Percentiles rank a stretch among this genome's conserved stretches.
Conservation (phyloP, 1,284 basidiomycete species). For the Trametes versicolor region DNA sequence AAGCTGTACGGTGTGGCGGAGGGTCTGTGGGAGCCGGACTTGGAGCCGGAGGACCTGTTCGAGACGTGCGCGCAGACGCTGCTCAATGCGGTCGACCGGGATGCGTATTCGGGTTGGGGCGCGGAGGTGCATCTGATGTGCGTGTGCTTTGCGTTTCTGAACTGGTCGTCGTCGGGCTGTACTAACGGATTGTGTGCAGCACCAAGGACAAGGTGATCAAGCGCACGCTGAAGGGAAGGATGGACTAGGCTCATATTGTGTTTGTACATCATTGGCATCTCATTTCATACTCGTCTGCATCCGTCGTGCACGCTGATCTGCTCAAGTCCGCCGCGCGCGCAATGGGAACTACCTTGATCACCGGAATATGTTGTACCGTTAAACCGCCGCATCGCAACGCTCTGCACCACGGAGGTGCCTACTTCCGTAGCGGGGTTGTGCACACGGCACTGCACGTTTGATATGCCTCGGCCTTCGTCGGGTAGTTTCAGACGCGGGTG, state of each 20-base stretch:
- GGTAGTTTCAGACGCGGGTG: no score
- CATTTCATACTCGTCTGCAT: conserved; percentile 3
- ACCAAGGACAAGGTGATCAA: conserved; percentile 90
- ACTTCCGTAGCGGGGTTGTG: no score
- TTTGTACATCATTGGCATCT: conserved; percentile 30
- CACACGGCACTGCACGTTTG: no score
- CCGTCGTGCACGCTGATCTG: background rate
- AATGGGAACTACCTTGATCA: background rate
- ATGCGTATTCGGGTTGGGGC: conserved; percentile 98
- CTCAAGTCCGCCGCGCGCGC: background rate
- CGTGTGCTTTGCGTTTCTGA: conserved; percentile 49
- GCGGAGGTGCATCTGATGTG: conserved; percentile 96
- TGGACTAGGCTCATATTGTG: conserved; percentile 72
- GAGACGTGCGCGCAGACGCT: conserved; percentile 98
- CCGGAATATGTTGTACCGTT: no score
- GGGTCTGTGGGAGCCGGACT: conserved; percentile 97
- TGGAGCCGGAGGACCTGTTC: conserved; percentile 97
- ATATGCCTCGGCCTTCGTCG: no score
- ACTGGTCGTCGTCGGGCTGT: background rate
- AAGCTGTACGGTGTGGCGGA: conserved; percentile 99
- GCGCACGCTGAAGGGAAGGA: conserved; percentile 87
- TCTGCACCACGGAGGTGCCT: no score
- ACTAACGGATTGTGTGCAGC: conserved; percentile 50
- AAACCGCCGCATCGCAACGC: background rate
- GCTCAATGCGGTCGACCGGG: conserved; percentile 95